Evolutionary conservation across 2,329 filamentous ascomycete species (phyloP), one percentile per base, ranked within the genome.

Genomic region (Fusarium torreyae): DNA sequence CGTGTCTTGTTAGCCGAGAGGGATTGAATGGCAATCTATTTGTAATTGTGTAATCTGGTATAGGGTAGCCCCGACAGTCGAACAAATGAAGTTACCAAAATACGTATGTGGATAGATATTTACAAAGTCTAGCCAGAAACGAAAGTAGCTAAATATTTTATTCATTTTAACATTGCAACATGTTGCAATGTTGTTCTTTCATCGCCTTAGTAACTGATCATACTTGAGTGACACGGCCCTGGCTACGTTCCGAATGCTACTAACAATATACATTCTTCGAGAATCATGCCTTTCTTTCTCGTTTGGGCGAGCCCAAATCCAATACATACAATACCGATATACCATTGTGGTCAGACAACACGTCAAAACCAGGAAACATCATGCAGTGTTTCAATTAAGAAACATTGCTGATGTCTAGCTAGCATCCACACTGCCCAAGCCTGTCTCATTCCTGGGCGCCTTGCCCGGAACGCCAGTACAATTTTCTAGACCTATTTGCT

Each of bases 381-480:
- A 31, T 28, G 9, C 11, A 28, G 28, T 42, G 39, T 10, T 65
- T 53, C n/a, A 4, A 24, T 48, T 28, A 15, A 33, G 13, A 42
- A 18, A 52, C 44, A 65, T 43, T 28, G 43, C 33, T 52, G 14
- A 26, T 36, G 14, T 20, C 13, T 2, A 20, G 8, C 13, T 33
- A 15, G n/a, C 10, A 34, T 8, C 15, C 38, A 14, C 15, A n/a
- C 9, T 13, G 9, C 31, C 39, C 20, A 42, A 39, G 4, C 17
- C 22, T 50, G 18, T 40, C 15, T 22, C 44, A 58, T 64, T 42
- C 44, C n/a, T 42, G 7, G 10, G 10, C 28, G 28, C 24, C n/a
- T 13, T 22, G 9, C 11, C 15, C 24, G 7, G 11, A 44, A 45
- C 14, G 5, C 40, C 13, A 6, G 31, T 9, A 17, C 17, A 17